These are phyloP conservation scores for Phytopythium litorale DNA, from an alignment of 352 stramenopile genomes.

Conservation along the genomic window DNA sequence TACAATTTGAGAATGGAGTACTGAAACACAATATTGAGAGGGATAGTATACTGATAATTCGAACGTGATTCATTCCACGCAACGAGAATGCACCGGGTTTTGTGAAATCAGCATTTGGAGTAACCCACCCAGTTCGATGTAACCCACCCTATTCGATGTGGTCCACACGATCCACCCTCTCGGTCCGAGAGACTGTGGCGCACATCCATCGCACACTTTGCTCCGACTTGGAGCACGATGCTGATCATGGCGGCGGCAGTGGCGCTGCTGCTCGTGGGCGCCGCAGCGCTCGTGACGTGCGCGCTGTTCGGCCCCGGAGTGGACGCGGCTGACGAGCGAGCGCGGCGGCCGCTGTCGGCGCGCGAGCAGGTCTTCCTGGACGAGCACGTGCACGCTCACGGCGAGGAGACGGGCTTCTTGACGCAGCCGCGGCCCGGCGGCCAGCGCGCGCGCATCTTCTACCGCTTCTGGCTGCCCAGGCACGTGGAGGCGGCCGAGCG, in stretches of 20 bases:
- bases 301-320: slow-evolving; percentile 55
- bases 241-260: not conserved
- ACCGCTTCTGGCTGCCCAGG: slow-evolving; percentile 63
- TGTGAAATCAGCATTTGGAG: no score
- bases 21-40: no score
- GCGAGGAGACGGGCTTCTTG: slow-evolving; percentile 51
- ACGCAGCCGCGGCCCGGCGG: slow-evolving; percentile 30
- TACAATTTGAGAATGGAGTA: no score
- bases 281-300: slow-evolving; percentile 20
- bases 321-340: slow-evolving; percentile 40
- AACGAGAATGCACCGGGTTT: no score
- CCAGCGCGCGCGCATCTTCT: slow-evolving; percentile 54
- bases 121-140: not conserved
- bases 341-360: slow-evolving; percentile 27
- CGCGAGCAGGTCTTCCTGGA: slow-evolving; percentile 54
- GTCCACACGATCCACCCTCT: not conserved
- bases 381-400: slow-evolving; percentile 34
- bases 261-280: slow-evolving; percentile 9
- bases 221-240: not conserved
- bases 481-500: slow-evolving; percentile 20
- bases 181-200: not conserved
- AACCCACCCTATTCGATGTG: not conserved
- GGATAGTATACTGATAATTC: no score
- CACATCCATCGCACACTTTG: not conserved
- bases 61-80: no score